phyloP scores from a whole-genome alignment of 768 basidiomycete species.

The Hericium coralloides region DNA sequence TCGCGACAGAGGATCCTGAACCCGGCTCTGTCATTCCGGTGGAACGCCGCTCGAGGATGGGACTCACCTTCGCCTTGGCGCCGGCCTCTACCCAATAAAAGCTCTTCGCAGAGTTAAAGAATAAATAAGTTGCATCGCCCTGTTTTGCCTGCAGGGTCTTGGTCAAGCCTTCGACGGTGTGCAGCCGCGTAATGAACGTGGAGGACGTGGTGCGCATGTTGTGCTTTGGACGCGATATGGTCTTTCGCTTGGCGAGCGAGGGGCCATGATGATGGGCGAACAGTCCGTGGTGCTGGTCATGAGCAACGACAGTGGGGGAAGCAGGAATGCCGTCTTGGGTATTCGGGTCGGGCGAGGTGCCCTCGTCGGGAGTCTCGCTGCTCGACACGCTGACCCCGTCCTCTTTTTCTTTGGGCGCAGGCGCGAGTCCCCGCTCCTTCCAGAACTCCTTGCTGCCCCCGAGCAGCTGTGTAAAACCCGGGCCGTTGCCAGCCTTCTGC shows the following conservation, averaged over 20 bases:
- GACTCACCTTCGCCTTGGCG: slow-evolving; percentile 69
- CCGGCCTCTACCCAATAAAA: slow-evolving; percentile 84
- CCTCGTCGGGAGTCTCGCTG: slow-evolving; percentile 69
- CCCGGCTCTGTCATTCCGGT: background rate
- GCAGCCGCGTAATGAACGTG: slow-evolving; percentile 83
- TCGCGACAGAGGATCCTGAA: slow-evolving; percentile 76
- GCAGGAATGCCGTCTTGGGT: slow-evolving; percentile 19
- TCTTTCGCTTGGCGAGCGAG: slow-evolving; percentile 51
- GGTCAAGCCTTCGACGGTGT: slow-evolving; percentile 68
- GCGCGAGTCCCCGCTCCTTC: slow-evolving; percentile 36
- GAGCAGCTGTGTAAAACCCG: slow-evolving; percentile 61
- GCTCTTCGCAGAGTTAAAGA: slow-evolving; percentile 81
- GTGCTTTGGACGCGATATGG: slow-evolving; percentile 69
- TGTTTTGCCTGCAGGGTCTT: slow-evolving; percentile 67
- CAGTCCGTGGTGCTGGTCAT: slow-evolving; percentile 40
- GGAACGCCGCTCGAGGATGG: background rate
- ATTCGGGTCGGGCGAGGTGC: slow-evolving; percentile 25
- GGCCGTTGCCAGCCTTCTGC: slow-evolving; percentile 41
- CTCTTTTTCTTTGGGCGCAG: slow-evolving; percentile 13
- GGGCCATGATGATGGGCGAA: slow-evolving; percentile 34
- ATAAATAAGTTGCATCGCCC: slow-evolving; percentile 79
- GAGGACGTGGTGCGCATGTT: slow-evolving; percentile 88
- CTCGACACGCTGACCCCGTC: slow-evolving; percentile 76
- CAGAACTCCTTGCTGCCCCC: slow-evolving; percentile 58
- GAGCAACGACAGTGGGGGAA: slow-evolving; percentile 30